These are phyloP conservation scores for Diplodia scrobiculata DNA, from an alignment of 2,329 filamentous ascomycete genomes.

Conservation along the genomic window DNA sequence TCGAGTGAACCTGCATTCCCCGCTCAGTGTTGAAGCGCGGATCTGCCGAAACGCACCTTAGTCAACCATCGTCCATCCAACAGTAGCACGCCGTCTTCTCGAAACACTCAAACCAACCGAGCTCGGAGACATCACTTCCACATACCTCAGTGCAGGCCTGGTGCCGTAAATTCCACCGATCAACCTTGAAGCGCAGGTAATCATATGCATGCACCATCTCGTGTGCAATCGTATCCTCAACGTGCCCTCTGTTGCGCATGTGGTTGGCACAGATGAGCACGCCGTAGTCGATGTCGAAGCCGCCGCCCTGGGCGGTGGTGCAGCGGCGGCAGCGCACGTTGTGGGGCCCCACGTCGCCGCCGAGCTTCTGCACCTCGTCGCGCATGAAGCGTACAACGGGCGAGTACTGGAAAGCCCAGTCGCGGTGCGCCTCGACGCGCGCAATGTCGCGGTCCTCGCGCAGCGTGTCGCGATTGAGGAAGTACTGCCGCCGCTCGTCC, in stretches of 20 bases:
- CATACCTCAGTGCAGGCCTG: slow-evolving; percentile 89
- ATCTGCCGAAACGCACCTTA: slow-evolving; percentile 59
- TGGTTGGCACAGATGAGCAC: slow-evolving; percentile 94
- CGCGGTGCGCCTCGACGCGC: slow-evolving; percentile 76
- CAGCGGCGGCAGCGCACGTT: slow-evolving; percentile 87
- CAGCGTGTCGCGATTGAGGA: slow-evolving; percentile 70
- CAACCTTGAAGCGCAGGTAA: slow-evolving; percentile 85
- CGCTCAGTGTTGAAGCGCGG: slow-evolving; percentile 85
- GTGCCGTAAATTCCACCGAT: slow-evolving; percentile 80
- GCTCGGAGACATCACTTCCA: slow-evolving; percentile 17
- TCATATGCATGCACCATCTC: slow-evolving; percentile 99
- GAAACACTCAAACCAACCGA: neutral
- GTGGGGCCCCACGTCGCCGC: slow-evolving; percentile 69
- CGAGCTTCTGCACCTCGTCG: slow-evolving; percentile 76
- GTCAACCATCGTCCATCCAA: slow-evolving; percentile 11
- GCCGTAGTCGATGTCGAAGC: slow-evolving; percentile 82
- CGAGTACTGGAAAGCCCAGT: slow-evolving; percentile 80
- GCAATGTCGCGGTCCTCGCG: slow-evolving; percentile 78
- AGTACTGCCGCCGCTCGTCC: slow-evolving; percentile 73
- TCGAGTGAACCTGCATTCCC: slow-evolving; percentile 86
- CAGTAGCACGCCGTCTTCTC: neutral
- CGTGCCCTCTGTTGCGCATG: slow-evolving; percentile 73
- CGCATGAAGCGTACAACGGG: slow-evolving; percentile 85
- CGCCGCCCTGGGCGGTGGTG: slow-evolving; percentile 70
- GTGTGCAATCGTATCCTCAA: slow-evolving; percentile 93